Evolutionary conservation across 2,329 filamentous ascomycete genomes (phyloP).

Genomic region (Talaromyces funiculosus): DNA sequence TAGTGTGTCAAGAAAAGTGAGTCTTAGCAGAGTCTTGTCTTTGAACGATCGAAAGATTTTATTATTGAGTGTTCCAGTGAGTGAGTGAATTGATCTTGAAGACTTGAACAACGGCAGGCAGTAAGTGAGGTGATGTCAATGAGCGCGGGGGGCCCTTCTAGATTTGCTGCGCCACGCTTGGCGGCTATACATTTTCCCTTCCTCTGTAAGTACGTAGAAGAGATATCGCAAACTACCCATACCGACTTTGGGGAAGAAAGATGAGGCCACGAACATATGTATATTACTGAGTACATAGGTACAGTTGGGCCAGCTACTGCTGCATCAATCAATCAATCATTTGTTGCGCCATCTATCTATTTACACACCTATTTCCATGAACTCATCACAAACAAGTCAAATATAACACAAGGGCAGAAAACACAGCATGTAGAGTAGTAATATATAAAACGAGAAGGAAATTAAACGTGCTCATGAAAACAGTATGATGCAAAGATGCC

Average conservation of each 20-base stretch:
- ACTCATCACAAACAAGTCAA: neutral
- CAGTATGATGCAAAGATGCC: neutral
- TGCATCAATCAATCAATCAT: neutral
- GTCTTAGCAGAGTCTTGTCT: neutral
- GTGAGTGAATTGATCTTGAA: neutral
- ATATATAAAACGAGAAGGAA: neutral
- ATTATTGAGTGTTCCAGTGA: neutral
- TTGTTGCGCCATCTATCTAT: neutral
- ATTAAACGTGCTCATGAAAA: neutral
- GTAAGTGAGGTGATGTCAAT: neutral
- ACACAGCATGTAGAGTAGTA: neutral
- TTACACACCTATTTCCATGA: constrained; percentile 1
- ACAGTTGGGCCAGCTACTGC: neutral
- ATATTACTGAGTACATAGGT: too few species aligned
- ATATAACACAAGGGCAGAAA: neutral
- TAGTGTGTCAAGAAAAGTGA: neutral
- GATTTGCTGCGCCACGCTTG: constrained; percentile 12
- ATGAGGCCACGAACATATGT: too few species aligned
- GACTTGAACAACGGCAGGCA: neutral
- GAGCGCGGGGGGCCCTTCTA: neutral
- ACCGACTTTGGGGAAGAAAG: too few species aligned
- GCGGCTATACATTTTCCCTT: neutral
- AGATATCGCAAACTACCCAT: too few species aligned
- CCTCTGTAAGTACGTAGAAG: too few species aligned
- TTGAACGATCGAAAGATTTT: too few species aligned